phyloP scores from a whole-genome alignment of 1,284 basidiomycete species.

The Neotropicomus parvogracilis region DNA sequence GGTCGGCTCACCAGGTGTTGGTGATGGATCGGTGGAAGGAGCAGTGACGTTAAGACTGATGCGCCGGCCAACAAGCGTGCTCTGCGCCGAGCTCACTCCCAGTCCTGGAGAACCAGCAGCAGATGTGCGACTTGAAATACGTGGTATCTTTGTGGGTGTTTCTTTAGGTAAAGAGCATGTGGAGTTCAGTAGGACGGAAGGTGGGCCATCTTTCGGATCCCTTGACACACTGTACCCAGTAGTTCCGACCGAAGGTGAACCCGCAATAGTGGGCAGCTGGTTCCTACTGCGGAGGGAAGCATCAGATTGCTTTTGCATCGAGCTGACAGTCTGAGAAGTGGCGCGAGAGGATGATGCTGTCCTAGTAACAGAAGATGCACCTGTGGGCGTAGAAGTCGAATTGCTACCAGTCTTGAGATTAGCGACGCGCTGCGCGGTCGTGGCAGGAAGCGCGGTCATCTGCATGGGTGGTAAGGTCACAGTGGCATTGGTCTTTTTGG shows the following conservation, averaged over 20 bases:
- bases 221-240: slow-evolving; percentile 46
- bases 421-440: slow-evolving; percentile 76
- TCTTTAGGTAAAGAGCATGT: slow-evolving; percentile 60
- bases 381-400: slow-evolving; percentile 41
- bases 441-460: slow-evolving; percentile 74
- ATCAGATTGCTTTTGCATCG: slow-evolving; percentile 79
- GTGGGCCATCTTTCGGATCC: slow-evolving; percentile 54
- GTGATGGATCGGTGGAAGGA: slow-evolving; percentile 63
- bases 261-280: slow-evolving; percentile 83
- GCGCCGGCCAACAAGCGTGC: slow-evolving; percentile 50
- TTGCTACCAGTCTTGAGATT: slow-evolving; percentile 60
- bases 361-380: slow-evolving; percentile 38
- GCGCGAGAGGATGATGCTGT: slow-evolving; percentile 56
- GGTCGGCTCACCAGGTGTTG: slow-evolving; percentile 44
- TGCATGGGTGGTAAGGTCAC: slow-evolving; percentile 83
- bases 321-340: slow-evolving; percentile 73
- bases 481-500: slow-evolving; percentile 63
- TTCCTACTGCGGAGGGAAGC: slow-evolving; percentile 69
- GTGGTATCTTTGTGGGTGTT: slow-evolving; percentile 92
- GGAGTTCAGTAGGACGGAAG: slow-evolving; percentile 49
- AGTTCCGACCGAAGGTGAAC: slow-evolving; percentile 81
- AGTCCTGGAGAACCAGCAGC: slow-evolving; percentile 63
- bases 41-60: slow-evolving; percentile 56
- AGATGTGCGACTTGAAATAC: slow-evolving; percentile 79
- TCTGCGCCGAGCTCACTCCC: slow-evolving; percentile 50